These are phyloP conservation scores for Allantophomopsis cytisporea DNA, from an alignment of 2,329 filamentous ascomycete genomes.

Conservation along the genomic window DNA sequence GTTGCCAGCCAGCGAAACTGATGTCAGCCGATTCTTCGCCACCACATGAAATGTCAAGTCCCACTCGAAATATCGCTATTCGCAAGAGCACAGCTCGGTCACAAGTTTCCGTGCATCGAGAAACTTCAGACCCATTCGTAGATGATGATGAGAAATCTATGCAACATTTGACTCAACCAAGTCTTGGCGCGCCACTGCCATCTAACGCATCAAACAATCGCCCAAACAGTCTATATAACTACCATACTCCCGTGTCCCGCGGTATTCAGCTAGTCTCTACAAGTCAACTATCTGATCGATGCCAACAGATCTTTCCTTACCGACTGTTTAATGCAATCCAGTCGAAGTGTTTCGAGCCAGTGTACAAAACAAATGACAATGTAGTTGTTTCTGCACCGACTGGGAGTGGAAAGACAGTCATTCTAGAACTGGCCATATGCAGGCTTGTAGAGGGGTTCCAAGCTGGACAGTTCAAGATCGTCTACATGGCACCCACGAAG, in stretches of 20 bases:
- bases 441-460: constrained; percentile 42
- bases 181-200: too few species aligned
- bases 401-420: constrained; percentile 72
- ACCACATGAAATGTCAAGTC: too few species aligned
- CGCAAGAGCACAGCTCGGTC: too few species aligned
- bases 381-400: constrained; percentile 72
- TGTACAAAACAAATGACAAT: constrained; percentile 60
- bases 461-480: constrained; percentile 58
- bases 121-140: too few species aligned
- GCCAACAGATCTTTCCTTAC: constrained; percentile 59
- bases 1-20: too few species aligned
- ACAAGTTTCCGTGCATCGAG: too few species aligned
- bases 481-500: constrained; percentile 79
- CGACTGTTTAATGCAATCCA: constrained; percentile 71
- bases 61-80: too few species aligned
- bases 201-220: too few species aligned
- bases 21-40: too few species aligned
- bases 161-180: too few species aligned
- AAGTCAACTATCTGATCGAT: constrained; percentile 51
- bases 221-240: too few species aligned
- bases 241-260: constrained; percentile 13
- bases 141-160: too few species aligned
- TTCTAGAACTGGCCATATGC: constrained; percentile 74
- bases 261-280: constrained; percentile 47
- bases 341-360: constrained; percentile 58